Evolutionary conservation across 306 rosid genomes (phyloP).

Genomic region (Oxytropis ochrocephala): DNA sequence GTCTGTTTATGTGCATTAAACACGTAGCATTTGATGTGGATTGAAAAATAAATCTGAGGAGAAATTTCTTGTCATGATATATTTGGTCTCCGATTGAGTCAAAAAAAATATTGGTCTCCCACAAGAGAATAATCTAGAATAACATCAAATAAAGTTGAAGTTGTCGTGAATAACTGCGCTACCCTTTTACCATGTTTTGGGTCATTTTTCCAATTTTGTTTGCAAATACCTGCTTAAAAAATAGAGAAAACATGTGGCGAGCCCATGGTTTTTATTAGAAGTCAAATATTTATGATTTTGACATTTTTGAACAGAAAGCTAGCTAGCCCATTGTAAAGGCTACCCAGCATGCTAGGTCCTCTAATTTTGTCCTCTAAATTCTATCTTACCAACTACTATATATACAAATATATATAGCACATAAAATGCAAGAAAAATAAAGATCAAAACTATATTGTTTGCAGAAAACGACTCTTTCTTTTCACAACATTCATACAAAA

Average conservation of each 20-base stretch:
- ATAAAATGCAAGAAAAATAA: conserved; percentile 8
- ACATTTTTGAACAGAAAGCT: neutral
- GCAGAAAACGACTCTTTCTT: neutral
- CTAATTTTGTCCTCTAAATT: neutral
- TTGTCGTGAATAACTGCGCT: neutral
- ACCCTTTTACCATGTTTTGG: neutral
- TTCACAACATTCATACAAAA: neutral
- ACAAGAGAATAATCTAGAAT: neutral
- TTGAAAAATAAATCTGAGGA: neutral
- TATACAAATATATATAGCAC: conserved; percentile 18
- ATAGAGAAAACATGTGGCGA: conserved; percentile 43
- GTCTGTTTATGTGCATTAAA: neutral
- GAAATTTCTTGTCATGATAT: too few relatives aligned
- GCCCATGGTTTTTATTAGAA: conserved; percentile 55
- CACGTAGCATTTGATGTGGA: neutral
- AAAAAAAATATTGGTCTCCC: too few relatives aligned
- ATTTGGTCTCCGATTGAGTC: too few relatives aligned
- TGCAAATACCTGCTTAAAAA: neutral
- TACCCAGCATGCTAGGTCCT: neutral
- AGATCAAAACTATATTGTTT: neutral
- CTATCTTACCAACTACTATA: conserved; percentile 3
- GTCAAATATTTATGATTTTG: conserved; percentile 18
- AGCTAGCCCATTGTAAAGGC: conserved; percentile 43
- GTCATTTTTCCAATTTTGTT: neutral
- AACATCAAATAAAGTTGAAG: too few relatives aligned